A percentile compares a stretch with the other conserved stretches of the same genome.
Conservation (phyloP, 768 basidiomycete genomes). For the Suillus clintonianus region DNA sequence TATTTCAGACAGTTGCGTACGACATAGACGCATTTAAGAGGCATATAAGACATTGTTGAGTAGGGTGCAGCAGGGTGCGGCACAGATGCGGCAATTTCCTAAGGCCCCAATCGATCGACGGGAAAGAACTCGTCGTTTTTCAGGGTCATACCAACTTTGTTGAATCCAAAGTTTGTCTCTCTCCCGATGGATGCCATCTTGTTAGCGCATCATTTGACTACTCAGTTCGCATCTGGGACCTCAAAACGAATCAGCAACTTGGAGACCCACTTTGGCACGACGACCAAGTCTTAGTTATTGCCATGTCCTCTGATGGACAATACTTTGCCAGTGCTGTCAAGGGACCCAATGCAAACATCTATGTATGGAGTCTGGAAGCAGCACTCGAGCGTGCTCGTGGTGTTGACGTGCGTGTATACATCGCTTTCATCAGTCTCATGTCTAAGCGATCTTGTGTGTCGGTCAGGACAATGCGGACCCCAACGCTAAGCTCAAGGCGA, state of each 20-base stretch:
- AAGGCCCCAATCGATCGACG: too few relatives aligned
- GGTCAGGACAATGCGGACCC: too few relatives aligned
- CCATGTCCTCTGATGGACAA: slow-evolving; percentile 77
- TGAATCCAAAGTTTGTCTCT: neutral
- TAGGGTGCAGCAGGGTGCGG: too few relatives aligned
- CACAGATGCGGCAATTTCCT: too few relatives aligned
- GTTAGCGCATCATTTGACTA: too few relatives aligned
- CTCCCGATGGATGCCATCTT: neutral
- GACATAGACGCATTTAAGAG: too few relatives aligned
- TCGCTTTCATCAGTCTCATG: neutral
- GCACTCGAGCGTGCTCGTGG: neutral
- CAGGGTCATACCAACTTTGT: neutral
- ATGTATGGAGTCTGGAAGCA: slow-evolving; percentile 77
- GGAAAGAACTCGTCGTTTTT: neutral
- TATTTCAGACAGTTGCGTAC: too few relatives aligned
- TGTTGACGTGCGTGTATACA: neutral
- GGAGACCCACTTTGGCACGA: too few relatives aligned
- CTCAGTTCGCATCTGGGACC: too few relatives aligned
- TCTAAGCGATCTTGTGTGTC: neutral
- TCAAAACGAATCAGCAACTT: too few relatives aligned
- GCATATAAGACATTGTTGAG: too few relatives aligned
- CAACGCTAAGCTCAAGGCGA: neutral
- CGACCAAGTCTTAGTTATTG: slow-evolving; percentile 76
- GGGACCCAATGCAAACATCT: slow-evolving; percentile 72
- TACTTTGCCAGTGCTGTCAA: slow-evolving; percentile 66